phyloP scores from a whole-genome alignment of 129 eudicot species.

The Sambucus nigra region DNA sequence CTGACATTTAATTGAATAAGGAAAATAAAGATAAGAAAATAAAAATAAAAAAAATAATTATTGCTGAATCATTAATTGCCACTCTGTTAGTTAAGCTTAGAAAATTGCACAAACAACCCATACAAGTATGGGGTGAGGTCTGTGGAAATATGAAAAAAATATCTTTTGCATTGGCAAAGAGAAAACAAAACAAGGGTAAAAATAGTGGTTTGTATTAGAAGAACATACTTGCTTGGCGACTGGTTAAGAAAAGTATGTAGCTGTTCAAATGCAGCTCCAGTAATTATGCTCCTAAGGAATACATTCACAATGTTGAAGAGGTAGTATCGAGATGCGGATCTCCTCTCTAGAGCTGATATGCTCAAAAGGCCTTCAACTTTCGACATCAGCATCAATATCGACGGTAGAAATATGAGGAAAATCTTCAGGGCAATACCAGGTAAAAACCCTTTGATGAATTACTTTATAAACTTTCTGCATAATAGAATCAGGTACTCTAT shows the following conservation, averaged over 20 bases:
- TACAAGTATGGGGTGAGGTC: no score
- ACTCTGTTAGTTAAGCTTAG: no score
- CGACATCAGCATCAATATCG: slow-evolving; percentile 87
- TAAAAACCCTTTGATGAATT: slow-evolving; percentile 74
- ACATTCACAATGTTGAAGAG: slow-evolving; percentile 77
- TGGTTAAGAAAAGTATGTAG: slow-evolving; percentile 54
- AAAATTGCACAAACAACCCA: no score
- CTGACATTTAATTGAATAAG: no score
- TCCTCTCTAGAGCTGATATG: slow-evolving; percentile 67
- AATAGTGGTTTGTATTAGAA: background rate
- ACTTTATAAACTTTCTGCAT: slow-evolving; percentile 65
- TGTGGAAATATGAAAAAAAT: no score
- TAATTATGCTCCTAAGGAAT: slow-evolving; percentile 67
- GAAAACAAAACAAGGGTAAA: no score
- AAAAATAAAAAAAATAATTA: background rate
- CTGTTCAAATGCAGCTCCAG: slow-evolving; percentile 84
- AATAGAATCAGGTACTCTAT: background rate
- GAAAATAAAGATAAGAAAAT: background rate
- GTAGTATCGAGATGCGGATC: slow-evolving; percentile 81
- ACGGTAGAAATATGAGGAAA: slow-evolving; percentile 73
- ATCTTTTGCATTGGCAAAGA: no score
- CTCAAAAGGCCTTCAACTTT: slow-evolving; percentile 83
- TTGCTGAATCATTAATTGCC: no score
- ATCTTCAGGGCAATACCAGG: slow-evolving; percentile 92
- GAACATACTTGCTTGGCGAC: slow-evolving; percentile 64